Conservation (phyloP, 768 basidiomycete species). For the Kwoniella sp. region DNA sequence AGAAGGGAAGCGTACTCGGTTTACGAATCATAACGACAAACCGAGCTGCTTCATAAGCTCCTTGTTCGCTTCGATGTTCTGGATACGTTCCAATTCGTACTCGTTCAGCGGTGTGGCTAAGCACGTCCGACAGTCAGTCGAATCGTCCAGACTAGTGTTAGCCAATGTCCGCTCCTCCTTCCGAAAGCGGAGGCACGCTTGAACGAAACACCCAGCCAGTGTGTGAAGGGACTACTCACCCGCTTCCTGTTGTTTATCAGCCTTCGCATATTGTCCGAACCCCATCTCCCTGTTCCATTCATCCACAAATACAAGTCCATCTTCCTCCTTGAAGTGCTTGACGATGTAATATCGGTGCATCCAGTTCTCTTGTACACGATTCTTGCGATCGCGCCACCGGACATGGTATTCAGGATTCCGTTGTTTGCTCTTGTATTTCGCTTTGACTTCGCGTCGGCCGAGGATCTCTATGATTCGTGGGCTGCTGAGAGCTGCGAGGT, state of each 20-base stretch:
- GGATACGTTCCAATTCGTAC: conserved; percentile 30
- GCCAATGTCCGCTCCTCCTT: too few species aligned
- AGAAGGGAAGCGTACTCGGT: background rate
- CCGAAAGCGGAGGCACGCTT: too few species aligned
- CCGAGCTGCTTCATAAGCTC: conserved; percentile 27
- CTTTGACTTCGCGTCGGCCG: conserved; percentile 3
- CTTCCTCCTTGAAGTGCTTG: conserved; percentile 11
- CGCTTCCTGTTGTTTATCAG: background rate
- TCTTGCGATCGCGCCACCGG: conserved; percentile 13
- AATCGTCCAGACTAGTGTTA: too few species aligned
- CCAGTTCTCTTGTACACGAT: conserved; percentile 7
- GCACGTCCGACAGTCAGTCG: too few species aligned
- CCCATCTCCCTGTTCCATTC: conserved; percentile 16
- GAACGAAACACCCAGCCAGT: background rate
- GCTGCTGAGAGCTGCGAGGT: background rate
- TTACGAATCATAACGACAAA: conserved; percentile 6
- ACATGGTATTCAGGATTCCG: background rate
- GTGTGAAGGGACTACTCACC: too few species aligned
- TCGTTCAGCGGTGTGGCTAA: conserved; percentile 15
- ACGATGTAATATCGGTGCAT: background rate
- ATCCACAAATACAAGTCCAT: background rate
- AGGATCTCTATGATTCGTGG: conserved; percentile 10
- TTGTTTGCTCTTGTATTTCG: background rate
- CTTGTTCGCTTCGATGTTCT: conserved; percentile 31
- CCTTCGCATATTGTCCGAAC: background rate